A percentile compares a stretch with the other conserved stretches of the same genome.
These are phyloP conservation scores for Trichosporon sp. DNA, from an alignment of 1,284 basidiomycete species.

Conservation along the genomic window DNA sequence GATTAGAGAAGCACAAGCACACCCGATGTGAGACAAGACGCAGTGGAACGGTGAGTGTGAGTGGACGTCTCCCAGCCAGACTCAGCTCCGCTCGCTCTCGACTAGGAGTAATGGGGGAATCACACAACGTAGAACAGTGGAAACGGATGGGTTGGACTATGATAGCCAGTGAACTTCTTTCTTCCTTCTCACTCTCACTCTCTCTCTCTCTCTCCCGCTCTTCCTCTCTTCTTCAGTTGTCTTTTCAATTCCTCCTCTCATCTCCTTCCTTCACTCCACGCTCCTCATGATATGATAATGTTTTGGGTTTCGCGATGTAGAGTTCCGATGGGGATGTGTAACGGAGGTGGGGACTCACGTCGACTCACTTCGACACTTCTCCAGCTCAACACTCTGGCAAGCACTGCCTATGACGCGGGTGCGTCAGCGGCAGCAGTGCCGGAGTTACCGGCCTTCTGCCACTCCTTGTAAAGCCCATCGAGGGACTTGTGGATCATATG, in stretches of 20 bases:
- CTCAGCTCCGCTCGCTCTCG: too few relatives aligned
- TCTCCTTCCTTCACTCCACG: neutral
- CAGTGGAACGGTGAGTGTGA: too few relatives aligned
- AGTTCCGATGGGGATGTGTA: neutral
- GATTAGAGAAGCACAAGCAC: too few relatives aligned
- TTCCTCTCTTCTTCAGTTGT: neutral
- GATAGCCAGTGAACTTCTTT: neutral
- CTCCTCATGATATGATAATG: too few relatives aligned
- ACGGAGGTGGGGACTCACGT: neutral
- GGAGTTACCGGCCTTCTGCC: conserved; percentile 55
- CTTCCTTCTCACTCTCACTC: too few relatives aligned
- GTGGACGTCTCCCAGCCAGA: too few relatives aligned
- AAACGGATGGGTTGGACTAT: neutral
- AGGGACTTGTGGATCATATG: conserved; percentile 83
- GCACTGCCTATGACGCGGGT: neutral
- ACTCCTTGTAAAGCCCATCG: conserved; percentile 88
- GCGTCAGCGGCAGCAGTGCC: neutral
- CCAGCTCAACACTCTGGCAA: neutral
- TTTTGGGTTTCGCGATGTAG: too few relatives aligned
- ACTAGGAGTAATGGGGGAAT: too few relatives aligned
- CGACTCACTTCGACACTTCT: neutral
- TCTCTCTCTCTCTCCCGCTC: neutral
- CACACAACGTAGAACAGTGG: neutral
- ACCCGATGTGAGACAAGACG: too few relatives aligned
- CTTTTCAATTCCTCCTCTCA: neutral